Evolutionary conservation across 108 stramenopile species (phyloP).

Genomic region (Asterionellopsis glacialis): DNA sequence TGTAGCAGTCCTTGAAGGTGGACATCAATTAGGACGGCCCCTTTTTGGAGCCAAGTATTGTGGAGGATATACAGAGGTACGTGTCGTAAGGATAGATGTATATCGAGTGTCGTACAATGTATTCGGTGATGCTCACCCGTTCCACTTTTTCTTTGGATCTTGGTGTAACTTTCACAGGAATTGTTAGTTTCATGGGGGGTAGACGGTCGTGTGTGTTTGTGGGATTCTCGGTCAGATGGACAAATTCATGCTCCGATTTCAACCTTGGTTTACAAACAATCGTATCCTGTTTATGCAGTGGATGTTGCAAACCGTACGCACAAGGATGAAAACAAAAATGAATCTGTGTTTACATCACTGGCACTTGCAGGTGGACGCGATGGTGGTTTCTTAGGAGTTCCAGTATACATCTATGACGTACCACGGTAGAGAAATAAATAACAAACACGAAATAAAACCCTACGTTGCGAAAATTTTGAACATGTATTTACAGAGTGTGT

Average conservation of each 20-base stretch:
- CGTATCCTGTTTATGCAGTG: constrained; percentile 74
- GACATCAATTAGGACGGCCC: constrained; percentile 58
- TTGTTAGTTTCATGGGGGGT: constrained; percentile 82
- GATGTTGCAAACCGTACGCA: constrained; percentile 16
- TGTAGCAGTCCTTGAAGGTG: constrained; percentile 69
- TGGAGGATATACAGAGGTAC: constrained; percentile 45
- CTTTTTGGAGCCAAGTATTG: constrained; percentile 70
- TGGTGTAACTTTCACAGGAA: too few relatives aligned
- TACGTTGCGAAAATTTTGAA: background rate
- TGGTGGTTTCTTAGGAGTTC: constrained; percentile 68
- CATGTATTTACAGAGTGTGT: background rate
- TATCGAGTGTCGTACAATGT: background rate
- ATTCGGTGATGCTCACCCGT: background rate
- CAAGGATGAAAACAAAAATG: background rate
- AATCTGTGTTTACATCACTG: constrained; percentile 1
- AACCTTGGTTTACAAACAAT: constrained; percentile 40
- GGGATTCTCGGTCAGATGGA: constrained; percentile 62
- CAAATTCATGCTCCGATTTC: constrained; percentile 69
- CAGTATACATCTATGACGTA: constrained; percentile 49
- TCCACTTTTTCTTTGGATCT: background rate
- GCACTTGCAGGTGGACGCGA: constrained; percentile 47
- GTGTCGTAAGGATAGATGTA: too few relatives aligned
- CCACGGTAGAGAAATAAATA: background rate
- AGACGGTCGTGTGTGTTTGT: constrained; percentile 75
- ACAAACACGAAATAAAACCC: background rate